Evolutionary conservation across 2,329 filamentous ascomycete species (phyloP).

Genomic region (Magnaporthiopsis rhizophila): DNA sequence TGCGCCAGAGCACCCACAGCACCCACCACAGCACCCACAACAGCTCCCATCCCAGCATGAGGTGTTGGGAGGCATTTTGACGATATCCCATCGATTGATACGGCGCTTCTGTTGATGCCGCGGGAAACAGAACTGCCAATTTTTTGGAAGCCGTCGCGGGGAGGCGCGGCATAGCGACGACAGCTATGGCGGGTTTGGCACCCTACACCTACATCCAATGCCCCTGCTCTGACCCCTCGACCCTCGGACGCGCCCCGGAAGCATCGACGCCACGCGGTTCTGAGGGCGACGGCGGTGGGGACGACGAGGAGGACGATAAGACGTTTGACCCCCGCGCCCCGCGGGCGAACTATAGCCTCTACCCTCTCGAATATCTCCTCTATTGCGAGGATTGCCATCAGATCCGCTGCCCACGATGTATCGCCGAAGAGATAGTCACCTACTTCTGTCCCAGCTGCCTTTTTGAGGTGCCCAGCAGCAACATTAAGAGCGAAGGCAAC

Average conservation of each 20-base stretch:
- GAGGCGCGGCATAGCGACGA: constrained; percentile 5
- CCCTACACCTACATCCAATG: constrained; percentile 62
- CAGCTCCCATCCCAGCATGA: neutral
- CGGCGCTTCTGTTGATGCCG: neutral
- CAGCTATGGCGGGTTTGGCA: constrained; percentile 40
- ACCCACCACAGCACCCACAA: too few species aligned
- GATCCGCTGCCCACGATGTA: constrained; percentile 87
- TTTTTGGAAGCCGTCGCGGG: neutral
- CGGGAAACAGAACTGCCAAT: neutral
- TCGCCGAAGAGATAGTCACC: constrained; percentile 86
- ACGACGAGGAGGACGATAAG: constrained; percentile 62
- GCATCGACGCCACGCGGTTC: constrained; percentile 34
- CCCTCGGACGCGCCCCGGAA: constrained; percentile 1
- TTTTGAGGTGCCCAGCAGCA: constrained; percentile 91
- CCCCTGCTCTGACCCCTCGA: constrained; percentile 46
- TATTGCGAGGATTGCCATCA: constrained; percentile 98
- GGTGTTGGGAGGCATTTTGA: neutral
- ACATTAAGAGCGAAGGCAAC: constrained; percentile 87
- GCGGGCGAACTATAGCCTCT: constrained; percentile 84
- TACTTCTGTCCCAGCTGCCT: constrained; percentile 94
- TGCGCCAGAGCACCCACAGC: neutral
- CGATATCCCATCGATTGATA: neutral
- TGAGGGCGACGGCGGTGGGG: constrained; percentile 25
- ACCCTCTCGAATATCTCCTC: constrained; percentile 84
- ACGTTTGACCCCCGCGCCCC: constrained; percentile 81